Percentiles rank a stretch among this genome's conserved stretches.
These are phyloP conservation scores for Geotrichum citri-aurantii DNA, from an alignment of 1,139 yeast genomes.

Conservation along the genomic window DNA sequence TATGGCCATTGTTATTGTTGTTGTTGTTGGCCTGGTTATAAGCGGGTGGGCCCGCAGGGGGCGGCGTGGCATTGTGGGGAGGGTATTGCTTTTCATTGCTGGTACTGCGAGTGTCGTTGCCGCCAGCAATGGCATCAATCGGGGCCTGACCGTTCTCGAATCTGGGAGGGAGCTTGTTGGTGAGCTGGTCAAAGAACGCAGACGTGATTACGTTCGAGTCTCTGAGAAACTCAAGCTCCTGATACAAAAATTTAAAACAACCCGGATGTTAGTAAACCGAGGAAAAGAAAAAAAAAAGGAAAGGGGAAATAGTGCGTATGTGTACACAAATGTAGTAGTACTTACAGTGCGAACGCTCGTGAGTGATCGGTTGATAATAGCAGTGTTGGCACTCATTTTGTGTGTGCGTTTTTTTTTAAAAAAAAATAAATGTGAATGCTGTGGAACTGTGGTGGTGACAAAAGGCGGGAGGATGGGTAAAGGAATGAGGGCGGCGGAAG, in stretches of 20 bases:
- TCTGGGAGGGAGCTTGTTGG: constrained; percentile 51
- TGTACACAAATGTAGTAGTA: constrained; percentile 10
- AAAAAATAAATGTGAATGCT: neutral
- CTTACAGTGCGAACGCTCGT: constrained; percentile 62
- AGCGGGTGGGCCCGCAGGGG: constrained; percentile 24
- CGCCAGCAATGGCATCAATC: constrained; percentile 28
- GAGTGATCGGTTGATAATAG: constrained; percentile 71
- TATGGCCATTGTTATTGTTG: neutral
- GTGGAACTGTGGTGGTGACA: neutral
- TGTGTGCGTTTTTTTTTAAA: neutral
- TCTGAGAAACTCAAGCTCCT: constrained; percentile 69
- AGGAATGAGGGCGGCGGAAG: too few species aligned
- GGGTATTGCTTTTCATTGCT: neutral
- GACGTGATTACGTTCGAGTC: constrained; percentile 73
- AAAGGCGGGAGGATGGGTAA: too few species aligned
- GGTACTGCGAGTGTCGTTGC: neutral
- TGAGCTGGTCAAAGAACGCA: constrained; percentile 49
- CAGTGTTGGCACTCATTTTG: constrained; percentile 31
- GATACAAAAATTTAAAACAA: neutral
- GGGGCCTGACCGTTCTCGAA: constrained; percentile 53
- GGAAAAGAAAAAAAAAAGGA: neutral
- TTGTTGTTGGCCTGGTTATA: constrained; percentile 4
- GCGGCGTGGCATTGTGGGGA: constrained; percentile 4
- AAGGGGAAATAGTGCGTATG: neutral
- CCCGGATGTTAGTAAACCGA: neutral